Percentiles rank a stretch among this genome's conserved stretches.
These are phyloP conservation scores for Hanseniaspora meyeri DNA, from an alignment of 805 yeast genomes.

Conservation along the genomic window DNA sequence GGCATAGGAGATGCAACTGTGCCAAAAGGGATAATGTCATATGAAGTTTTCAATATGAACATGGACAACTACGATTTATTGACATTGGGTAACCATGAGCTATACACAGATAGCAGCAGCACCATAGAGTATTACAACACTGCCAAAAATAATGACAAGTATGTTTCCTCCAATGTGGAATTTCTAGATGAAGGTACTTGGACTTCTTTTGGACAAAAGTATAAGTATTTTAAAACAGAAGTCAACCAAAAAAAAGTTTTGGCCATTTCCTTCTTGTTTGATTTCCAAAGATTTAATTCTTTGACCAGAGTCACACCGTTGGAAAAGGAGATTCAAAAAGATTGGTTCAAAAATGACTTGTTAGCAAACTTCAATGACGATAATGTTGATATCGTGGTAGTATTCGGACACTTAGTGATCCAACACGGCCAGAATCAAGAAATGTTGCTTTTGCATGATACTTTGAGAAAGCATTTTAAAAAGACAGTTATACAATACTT, in stretches of 20 bases:
- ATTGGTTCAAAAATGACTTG: conserved; percentile 50
- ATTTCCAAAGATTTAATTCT: conserved; percentile 50
- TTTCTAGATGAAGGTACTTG: conserved; percentile 32
- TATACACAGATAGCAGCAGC: conserved; percentile 57
- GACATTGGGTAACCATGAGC: conserved; percentile 85
- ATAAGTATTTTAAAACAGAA: conserved; percentile 52
- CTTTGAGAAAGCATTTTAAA: conserved; percentile 49
- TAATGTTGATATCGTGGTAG: conserved; percentile 50
- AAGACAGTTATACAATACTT: conserved; percentile 61
- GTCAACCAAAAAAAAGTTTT: conserved; percentile 41
- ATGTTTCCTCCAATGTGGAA: conserved; percentile 64
- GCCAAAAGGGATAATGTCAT: conserved; percentile 57
- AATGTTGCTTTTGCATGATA: conserved; percentile 28
- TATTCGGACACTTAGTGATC: conserved; percentile 73
- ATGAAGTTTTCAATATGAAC: conserved; percentile 47
- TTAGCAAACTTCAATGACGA: conserved; percentile 27
- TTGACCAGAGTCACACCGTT: conserved; percentile 51
- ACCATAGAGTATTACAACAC: conserved; percentile 50
- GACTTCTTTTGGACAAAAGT: conserved; percentile 58
- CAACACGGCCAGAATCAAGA: conserved; percentile 29
- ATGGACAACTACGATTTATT: conserved; percentile 53
- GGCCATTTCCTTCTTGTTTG: conserved; percentile 68
- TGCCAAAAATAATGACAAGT: conserved; percentile 47
- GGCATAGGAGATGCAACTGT: conserved; percentile 70
- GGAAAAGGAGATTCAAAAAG: conserved; percentile 40